A percentile compares a stretch with the other conserved stretches of the same genome.
phyloP scores from a whole-genome alignment of 305 asterid genomes.

The Coffea humblotiana region DNA sequence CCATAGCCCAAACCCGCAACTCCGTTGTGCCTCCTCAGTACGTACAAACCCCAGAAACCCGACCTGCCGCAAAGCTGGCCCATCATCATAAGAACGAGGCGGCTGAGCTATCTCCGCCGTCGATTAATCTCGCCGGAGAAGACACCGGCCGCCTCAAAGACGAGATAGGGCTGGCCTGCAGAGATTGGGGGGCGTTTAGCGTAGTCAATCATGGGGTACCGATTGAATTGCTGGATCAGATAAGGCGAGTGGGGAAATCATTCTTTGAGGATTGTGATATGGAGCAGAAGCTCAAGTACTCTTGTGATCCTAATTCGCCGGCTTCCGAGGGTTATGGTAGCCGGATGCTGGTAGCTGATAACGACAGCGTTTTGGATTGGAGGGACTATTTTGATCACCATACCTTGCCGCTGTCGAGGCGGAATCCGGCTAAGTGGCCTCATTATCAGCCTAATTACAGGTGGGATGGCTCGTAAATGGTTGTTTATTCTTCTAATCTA shows the following conservation, averaged over 20 bases:
- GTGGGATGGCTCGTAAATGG: conserved; percentile 23
- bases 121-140: conserved; percentile 11
- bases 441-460: conserved; percentile 66
- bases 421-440: conserved; percentile 76
- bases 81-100: neutral
- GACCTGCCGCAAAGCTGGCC: neutral
- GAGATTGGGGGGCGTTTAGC: conserved; percentile 92
- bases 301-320: conserved; percentile 61
- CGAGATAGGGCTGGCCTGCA: conserved; percentile 55
- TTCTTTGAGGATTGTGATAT: conserved; percentile 62
- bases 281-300: conserved; percentile 60
- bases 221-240: conserved; percentile 46
- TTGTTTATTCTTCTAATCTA: too few species aligned
- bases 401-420: conserved; percentile 67
- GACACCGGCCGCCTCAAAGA: conserved; percentile 18
- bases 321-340: conserved; percentile 97
- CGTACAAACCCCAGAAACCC: conserved; percentile 22
- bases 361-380: conserved; percentile 86
- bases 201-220: conserved; percentile 71
- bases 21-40: conserved; percentile 22
- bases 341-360: conserved; percentile 69
- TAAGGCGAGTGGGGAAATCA: conserved; percentile 49
- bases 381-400: conserved; percentile 93
- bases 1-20: conserved; percentile 13
- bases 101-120: conserved; percentile 3